phyloP scores from a whole-genome alignment of 768 basidiomycete genomes.

The Tephrocybe sp. region DNA sequence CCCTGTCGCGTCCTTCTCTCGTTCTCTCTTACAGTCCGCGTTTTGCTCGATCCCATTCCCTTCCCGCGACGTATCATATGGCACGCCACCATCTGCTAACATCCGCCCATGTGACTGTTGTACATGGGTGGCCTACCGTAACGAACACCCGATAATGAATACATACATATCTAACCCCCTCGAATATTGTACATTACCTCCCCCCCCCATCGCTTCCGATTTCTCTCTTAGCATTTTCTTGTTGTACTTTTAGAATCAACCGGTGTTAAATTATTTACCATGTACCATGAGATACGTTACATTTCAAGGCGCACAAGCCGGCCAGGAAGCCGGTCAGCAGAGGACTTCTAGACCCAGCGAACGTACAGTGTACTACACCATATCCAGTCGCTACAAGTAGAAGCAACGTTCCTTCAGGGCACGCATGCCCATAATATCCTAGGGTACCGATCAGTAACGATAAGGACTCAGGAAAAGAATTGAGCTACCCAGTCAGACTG shows the following conservation, averaged over 20 bases:
- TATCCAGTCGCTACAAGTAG: conserved; percentile 47
- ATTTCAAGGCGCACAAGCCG: conserved; percentile 7
- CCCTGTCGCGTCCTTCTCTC: conserved; percentile 2
- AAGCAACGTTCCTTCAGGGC: conserved; percentile 83
- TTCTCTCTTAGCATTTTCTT: neutral
- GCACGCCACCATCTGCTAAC: conserved; percentile 14
- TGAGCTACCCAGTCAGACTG: conserved; percentile 79
- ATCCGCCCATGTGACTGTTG: conserved; percentile 16
- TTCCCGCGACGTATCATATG: conserved; percentile 17
- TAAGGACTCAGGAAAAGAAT: conserved; percentile 7
- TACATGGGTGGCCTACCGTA: conserved; percentile 1
- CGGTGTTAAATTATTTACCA: conserved; percentile 7
- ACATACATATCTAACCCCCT: conserved; percentile 6
- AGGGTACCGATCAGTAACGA: conserved; percentile 12
- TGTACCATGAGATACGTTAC: conserved; percentile 7
- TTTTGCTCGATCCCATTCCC: conserved; percentile 15
- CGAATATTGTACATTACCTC: neutral
- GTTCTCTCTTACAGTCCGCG: conserved; percentile 7
- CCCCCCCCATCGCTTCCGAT: neutral
- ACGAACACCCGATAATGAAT: conserved; percentile 12
- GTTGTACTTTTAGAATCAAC: conserved; percentile 13
- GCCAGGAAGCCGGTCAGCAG: conserved; percentile 3
- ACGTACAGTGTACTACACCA: neutral
- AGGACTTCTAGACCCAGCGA: conserved; percentile 12
- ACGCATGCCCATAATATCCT: conserved; percentile 81